These are phyloP conservation scores for Chytridium lagenaria DNA, from an alignment of 371 early-diverging fungal genomes.

Conservation along the genomic window DNA sequence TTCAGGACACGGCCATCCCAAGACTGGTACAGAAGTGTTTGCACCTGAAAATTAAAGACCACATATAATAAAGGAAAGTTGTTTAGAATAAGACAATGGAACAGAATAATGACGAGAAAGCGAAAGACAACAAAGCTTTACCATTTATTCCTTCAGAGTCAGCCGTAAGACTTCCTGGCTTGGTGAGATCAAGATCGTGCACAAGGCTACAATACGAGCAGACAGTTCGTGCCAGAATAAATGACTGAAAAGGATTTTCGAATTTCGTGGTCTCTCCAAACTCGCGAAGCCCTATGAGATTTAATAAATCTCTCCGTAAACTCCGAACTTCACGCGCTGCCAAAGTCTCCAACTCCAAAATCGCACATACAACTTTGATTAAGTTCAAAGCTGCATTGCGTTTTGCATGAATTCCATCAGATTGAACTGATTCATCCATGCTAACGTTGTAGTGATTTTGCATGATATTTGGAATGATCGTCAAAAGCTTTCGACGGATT, in stretches of 20 bases:
- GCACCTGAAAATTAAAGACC: background rate
- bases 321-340: conserved; percentile 70
- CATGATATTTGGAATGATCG: conserved; percentile 37
- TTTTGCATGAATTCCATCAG: conserved; percentile 59
- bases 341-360: conserved; percentile 72
- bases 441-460: conserved; percentile 24
- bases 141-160: conserved; percentile 3
- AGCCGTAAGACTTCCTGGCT: conserved; percentile 73
- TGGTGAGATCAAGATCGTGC: conserved; percentile 84
- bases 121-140: background rate
- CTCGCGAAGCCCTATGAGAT: conserved; percentile 72
- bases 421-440: conserved; percentile 62
- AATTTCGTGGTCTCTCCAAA: conserved; percentile 79
- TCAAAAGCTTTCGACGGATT: background rate
- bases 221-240: conserved; percentile 80
- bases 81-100: background rate
- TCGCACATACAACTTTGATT: conserved; percentile 72
- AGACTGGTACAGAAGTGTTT: background rate
- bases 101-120: background rate
- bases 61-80: background rate
- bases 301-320: conserved; percentile 78
- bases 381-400: conserved; percentile 77
- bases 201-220: conserved; percentile 85
- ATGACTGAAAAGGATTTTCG: conserved; percentile 76
- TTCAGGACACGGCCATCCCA: conserved; percentile 63